These are phyloP conservation scores for Eimeria brunetti DNA, from an alignment of 169 alveolate genomes.

Conservation along the genomic window DNA sequence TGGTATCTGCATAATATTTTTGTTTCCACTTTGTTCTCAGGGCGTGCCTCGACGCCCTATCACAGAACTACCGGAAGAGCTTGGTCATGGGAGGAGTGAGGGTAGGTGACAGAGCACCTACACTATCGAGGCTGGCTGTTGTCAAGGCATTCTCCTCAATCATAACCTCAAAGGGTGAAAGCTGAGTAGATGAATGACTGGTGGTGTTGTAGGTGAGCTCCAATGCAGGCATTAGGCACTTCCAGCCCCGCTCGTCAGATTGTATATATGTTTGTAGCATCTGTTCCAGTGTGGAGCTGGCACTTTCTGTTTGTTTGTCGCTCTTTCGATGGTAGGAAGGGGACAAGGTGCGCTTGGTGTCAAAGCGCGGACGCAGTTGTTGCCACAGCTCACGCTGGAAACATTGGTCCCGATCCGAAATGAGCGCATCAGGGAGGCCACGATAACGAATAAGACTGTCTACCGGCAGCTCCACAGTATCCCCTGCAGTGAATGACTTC, in stretches of 20 bases:
- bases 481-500: no score
- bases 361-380: not conserved
- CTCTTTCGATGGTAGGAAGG: not conserved
- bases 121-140: not conserved
- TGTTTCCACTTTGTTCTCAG: not conserved
- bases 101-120: no score
- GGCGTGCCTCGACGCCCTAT: not conserved
- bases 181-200: not conserved
- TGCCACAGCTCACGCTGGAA: not conserved
- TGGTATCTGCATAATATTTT: not conserved
- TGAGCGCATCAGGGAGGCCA: no score
- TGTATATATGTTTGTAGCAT: not conserved
- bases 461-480: no score
- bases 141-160: not conserved
- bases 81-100: no score
- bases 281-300: not conserved
- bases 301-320: not conserved
- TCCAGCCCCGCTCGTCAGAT: not conserved
- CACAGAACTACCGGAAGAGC: not conserved
- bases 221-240: not conserved
- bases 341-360: not conserved
- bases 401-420: no score
- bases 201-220: not conserved
- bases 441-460: no score
- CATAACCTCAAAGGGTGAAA: not conserved